Evolutionary conservation across 768 basidiomycete species (phyloP).

Genomic region (Phlebiopsis gigantea): DNA sequence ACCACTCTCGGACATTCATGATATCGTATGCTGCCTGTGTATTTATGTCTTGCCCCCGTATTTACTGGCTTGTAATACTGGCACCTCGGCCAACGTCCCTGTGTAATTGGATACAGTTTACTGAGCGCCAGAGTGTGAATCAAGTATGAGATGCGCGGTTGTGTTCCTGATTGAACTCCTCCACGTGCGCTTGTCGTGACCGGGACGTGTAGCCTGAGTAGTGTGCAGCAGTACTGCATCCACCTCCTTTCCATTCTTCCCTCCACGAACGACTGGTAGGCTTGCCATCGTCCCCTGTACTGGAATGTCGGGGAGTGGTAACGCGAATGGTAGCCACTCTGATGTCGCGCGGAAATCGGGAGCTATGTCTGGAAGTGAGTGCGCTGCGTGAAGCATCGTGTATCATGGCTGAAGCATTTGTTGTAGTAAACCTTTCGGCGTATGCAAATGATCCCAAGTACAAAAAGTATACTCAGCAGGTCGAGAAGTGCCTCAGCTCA

Average conservation of each 20-base stretch:
- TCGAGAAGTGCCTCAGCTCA: conserved; percentile 87
- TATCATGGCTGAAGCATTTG: background rate
- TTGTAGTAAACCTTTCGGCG: conserved; percentile 31
- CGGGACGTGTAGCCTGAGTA: background rate
- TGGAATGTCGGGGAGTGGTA: conserved; percentile 3
- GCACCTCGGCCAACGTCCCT: background rate
- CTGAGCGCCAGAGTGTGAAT: background rate
- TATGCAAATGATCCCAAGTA: conserved; percentile 85
- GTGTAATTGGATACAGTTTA: background rate
- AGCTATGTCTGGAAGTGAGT: background rate
- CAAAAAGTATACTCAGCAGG: conserved; percentile 88
- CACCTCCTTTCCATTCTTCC: background rate
- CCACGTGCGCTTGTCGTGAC: conserved; percentile 7
- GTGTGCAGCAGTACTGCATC: background rate
- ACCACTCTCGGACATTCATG: no score
- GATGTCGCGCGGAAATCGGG: background rate
- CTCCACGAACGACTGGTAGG: background rate
- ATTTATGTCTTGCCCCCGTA: background rate
- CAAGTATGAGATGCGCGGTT: background rate
- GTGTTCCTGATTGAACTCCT: background rate
- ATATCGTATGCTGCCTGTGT: background rate
- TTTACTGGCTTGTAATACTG: conserved; percentile 1
- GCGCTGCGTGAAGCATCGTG: background rate
- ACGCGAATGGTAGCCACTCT: background rate
- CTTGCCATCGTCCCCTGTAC: background rate